Conservation (phyloP, 257 asterid genomes). For the Rehmannia glutinosa region DNA sequence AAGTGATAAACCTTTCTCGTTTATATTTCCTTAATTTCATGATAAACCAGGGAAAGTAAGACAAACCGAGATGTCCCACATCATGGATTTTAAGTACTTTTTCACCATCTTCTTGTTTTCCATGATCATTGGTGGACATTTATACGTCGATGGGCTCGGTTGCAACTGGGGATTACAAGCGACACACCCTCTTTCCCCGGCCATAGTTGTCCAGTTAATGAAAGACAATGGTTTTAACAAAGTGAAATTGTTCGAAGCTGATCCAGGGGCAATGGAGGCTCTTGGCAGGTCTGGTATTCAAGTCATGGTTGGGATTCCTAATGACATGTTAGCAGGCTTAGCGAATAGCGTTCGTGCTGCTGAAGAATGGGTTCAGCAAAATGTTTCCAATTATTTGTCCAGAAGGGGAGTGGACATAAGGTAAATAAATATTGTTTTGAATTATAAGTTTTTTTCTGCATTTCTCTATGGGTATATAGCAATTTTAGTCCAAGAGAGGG, state of each 20-base stretch:
- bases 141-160: slow-evolving; percentile 38
- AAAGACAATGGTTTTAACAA: slow-evolving; percentile 75
- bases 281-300: slow-evolving; percentile 72
- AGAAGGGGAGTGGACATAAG: slow-evolving; percentile 68
- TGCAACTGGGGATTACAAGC: slow-evolving; percentile 78
- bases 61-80: background rate
- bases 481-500: too few species aligned
- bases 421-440: slow-evolving; percentile 23
- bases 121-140: background rate
- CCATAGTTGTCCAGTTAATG: slow-evolving; percentile 64
- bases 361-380: slow-evolving; percentile 72
- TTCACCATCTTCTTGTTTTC: slow-evolving; percentile 28
- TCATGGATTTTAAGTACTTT: slow-evolving; percentile 32
- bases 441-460: too few species aligned
- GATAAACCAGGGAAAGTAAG: background rate
- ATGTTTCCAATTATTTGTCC: slow-evolving; percentile 67
- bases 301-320: slow-evolving; percentile 95
- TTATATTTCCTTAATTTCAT: slow-evolving; percentile 21
- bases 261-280: slow-evolving; percentile 54
- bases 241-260: slow-evolving; percentile 90
- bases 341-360: slow-evolving; percentile 61
- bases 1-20: slow-evolving; percentile 14
- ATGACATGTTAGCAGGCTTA: slow-evolving; percentile 65
- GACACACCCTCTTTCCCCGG: slow-evolving; percentile 59
- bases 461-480: too few species aligned